Percentiles rank a stretch among this genome's conserved stretches.
phyloP scores from a whole-genome alignment of 2,329 filamentous ascomycete species.

The Aspergillus jensenii region DNA sequence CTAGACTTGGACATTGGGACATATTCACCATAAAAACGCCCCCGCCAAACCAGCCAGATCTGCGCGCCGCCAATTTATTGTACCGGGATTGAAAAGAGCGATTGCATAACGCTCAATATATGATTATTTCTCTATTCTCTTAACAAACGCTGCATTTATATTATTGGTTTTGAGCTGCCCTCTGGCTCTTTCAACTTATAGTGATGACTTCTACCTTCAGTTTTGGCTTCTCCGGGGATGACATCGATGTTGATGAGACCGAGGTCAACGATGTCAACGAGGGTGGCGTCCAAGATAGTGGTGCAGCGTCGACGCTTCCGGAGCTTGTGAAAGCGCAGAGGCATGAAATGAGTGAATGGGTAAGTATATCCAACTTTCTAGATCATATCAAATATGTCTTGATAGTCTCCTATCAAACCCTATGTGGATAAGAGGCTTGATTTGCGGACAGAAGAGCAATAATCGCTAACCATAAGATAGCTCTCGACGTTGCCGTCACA shows the following conservation, averaged over 20 bases:
- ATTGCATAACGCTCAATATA: background rate
- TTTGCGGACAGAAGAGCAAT: background rate
- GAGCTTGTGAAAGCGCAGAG: slow-evolving; percentile 36
- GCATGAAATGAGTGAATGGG: slow-evolving; percentile 50
- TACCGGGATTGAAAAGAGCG: background rate
- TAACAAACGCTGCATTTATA: background rate
- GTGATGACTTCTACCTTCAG: slow-evolving; percentile 44
- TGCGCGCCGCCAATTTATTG: background rate
- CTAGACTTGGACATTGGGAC: background rate
- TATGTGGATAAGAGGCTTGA: background rate
- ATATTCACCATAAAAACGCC: background rate
- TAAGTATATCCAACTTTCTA: slow-evolving; percentile 31
- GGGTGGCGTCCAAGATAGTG: slow-evolving; percentile 5
- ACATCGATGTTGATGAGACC: slow-evolving; percentile 49
- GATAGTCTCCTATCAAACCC: background rate
- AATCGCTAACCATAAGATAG: slow-evolving; percentile 33
- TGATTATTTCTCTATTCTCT: background rate
- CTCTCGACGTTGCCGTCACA: slow-evolving; percentile 57
- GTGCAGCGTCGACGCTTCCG: slow-evolving; percentile 28
- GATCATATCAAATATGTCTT: background rate
- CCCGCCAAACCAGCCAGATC: background rate
- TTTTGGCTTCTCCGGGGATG: slow-evolving; percentile 60
- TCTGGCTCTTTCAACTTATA: background rate
- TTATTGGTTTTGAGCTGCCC: background rate
- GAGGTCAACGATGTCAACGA: slow-evolving; percentile 18